phyloP scores from a whole-genome alignment of 306 rosid genomes.

The Astragalus membranaceus region DNA sequence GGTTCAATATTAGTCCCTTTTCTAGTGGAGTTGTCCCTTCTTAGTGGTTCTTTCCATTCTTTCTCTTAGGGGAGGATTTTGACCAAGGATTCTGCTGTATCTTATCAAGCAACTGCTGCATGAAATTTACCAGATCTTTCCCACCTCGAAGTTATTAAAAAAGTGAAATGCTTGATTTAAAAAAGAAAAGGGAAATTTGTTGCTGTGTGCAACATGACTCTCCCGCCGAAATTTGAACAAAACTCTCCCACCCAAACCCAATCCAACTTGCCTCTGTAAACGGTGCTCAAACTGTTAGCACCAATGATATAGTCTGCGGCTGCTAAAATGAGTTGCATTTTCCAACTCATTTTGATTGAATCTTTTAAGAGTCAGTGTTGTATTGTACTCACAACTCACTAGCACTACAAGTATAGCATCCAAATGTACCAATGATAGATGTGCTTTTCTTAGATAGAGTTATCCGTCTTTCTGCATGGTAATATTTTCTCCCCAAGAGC shows the following conservation, averaged over 20 bases:
- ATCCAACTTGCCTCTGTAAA: constrained; percentile 53
- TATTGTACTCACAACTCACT: neutral
- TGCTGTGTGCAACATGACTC: neutral
- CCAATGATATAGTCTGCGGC: constrained; percentile 44
- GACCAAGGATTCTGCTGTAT: neutral
- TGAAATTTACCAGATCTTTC: neutral
- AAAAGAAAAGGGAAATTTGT: neutral
- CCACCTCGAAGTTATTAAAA: neutral
- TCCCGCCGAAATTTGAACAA: neutral
- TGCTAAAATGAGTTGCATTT: constrained; percentile 45
- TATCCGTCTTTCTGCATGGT: constrained; percentile 35
- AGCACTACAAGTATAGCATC: constrained; percentile 34
- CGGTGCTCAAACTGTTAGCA: constrained; percentile 62
- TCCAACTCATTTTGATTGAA: constrained; percentile 44
- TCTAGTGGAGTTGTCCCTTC: neutral
- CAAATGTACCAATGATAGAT: constrained; percentile 31
- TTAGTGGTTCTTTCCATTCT: neutral
- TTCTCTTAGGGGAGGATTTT: neutral
- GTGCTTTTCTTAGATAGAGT: constrained; percentile 40
- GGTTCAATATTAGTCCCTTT: neutral
- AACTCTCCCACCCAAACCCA: neutral
- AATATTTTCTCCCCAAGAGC: constrained; percentile 56
- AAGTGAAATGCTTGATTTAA: neutral
- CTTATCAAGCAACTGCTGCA: neutral
- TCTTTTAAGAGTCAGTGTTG: constrained; percentile 49